A percentile compares a stretch with the other conserved stretches of the same genome.
phyloP scores from a whole-genome alignment of 768 basidiomycete genomes.

The Boletus barrowsii region DNA sequence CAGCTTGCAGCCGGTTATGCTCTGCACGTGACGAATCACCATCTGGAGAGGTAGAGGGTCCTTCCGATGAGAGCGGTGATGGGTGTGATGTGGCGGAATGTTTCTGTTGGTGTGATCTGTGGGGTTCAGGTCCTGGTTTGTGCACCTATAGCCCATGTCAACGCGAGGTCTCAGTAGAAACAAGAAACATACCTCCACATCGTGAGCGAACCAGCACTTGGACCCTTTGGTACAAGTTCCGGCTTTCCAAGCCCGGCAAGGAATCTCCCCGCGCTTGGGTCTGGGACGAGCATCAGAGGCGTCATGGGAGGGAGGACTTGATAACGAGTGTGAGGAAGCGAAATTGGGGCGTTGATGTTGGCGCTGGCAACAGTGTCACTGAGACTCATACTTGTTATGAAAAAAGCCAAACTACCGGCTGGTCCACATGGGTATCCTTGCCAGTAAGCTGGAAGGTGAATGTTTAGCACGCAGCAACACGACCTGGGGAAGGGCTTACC shows the following conservation, averaged over 20 bases:
- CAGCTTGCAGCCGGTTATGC: background rate
- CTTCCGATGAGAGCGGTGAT: background rate
- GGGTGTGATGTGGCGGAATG: background rate
- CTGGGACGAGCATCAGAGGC: constrained; percentile 17
- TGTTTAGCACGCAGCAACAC: background rate
- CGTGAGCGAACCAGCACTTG: constrained; percentile 36
- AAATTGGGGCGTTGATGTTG: too few relatives aligned
- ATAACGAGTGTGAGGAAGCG: background rate
- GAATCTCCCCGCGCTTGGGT: constrained; percentile 19
- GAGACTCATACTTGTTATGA: too few relatives aligned
- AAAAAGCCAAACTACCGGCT: too few relatives aligned
- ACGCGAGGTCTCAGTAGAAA: background rate
- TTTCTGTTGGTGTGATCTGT: background rate
- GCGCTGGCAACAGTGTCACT: too few relatives aligned
- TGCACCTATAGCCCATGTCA: background rate
- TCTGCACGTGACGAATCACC: background rate
- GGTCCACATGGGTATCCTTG: background rate
- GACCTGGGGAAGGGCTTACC: background rate
- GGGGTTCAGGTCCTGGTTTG: constrained; percentile 1
- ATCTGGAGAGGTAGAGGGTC: background rate
- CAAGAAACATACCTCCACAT: constrained; percentile 27
- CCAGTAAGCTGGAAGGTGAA: constrained; percentile 1
- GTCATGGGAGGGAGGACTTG: background rate
- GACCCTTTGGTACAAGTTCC: constrained; percentile 37
- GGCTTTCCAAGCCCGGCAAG: constrained; percentile 35